These are phyloP conservation scores for Colletotrichum eleusines DNA, from an alignment of 2,329 filamentous ascomycete species.

Conservation along the genomic window DNA sequence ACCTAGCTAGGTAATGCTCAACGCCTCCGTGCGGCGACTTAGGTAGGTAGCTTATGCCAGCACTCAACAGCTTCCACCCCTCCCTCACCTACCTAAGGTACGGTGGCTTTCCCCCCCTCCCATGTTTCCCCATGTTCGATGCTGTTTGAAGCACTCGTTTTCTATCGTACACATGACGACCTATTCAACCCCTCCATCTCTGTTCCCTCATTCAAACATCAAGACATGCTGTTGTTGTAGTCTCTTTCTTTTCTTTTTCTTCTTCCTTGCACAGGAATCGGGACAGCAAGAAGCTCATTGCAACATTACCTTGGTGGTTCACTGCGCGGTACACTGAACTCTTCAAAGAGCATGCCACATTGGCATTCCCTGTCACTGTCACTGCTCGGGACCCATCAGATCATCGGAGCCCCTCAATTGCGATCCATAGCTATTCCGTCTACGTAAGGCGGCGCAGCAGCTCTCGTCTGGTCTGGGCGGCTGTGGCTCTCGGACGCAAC, in stretches of 20 bases:
- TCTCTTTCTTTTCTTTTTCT: neutral
- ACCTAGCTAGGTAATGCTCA: neutral
- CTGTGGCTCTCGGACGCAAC: slow-evolving; percentile 23
- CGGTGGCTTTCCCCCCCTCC: no score
- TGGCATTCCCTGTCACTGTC: slow-evolving; percentile 16
- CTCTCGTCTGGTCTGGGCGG: slow-evolving; percentile 16
- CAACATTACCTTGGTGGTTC: no score
- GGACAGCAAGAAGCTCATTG: slow-evolving; percentile 1
- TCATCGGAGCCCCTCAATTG: slow-evolving; percentile 27
- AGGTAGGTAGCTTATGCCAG: no score
- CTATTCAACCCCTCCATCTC: neutral
- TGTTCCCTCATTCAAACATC: slow-evolving; percentile 12
- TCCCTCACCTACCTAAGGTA: no score
- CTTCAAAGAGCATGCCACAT: slow-evolving; percentile 10
- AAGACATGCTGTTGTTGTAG: neutral
- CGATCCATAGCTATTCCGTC: slow-evolving; percentile 23
- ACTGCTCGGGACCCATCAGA: slow-evolving; percentile 24
- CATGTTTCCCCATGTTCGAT: neutral
- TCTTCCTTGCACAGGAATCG: slow-evolving; percentile 5
- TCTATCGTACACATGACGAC: neutral
- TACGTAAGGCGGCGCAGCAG: slow-evolving; percentile 25
- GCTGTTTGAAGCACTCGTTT: neutral
- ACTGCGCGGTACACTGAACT: neutral
- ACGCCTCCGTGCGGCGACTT: no score
- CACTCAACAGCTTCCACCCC: neutral